Percentiles rank a stretch among this genome's conserved stretches.
Conservation (phyloP, 345 rosid species). For the Anacardium occidentale region DNA sequence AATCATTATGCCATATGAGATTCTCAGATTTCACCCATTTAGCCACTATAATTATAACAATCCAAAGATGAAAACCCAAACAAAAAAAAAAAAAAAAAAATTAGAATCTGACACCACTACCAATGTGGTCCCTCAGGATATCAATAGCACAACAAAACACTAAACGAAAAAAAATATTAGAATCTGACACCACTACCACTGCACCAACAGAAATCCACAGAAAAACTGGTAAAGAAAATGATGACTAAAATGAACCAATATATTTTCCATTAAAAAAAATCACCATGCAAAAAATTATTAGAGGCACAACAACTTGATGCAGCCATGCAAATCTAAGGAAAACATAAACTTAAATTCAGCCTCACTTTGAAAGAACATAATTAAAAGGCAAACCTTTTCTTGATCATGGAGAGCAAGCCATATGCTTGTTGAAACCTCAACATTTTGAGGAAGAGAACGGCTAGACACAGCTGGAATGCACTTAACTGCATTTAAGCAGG, state of each 20-base stretch:
- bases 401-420: slow-evolving; percentile 98
- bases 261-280: too few relatives aligned
- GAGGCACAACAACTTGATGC: too few relatives aligned
- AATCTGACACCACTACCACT: not conserved
- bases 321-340: too few relatives aligned
- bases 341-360: not conserved
- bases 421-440: slow-evolving; percentile 78
- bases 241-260: not conserved
- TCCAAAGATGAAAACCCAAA: too few relatives aligned
- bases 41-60: not conserved
- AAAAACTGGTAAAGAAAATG: not conserved
- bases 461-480: slow-evolving; percentile 85
- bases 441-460: slow-evolving; percentile 66
- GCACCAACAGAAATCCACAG: not conserved
- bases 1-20: not conserved
- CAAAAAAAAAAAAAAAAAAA: too few relatives aligned
- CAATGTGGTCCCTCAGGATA: not conserved
- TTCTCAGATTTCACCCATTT: not conserved
- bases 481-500: slow-evolving; percentile 92
- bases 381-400: slow-evolving; percentile 63
- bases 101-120: too few relatives aligned
- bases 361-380: slow-evolving; percentile 5
- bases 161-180: not conserved
- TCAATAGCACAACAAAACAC: not conserved
- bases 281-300: too few relatives aligned